phyloP scores from a whole-genome alignment of 345 rosid species.

The Hevea brasiliensis region DNA sequence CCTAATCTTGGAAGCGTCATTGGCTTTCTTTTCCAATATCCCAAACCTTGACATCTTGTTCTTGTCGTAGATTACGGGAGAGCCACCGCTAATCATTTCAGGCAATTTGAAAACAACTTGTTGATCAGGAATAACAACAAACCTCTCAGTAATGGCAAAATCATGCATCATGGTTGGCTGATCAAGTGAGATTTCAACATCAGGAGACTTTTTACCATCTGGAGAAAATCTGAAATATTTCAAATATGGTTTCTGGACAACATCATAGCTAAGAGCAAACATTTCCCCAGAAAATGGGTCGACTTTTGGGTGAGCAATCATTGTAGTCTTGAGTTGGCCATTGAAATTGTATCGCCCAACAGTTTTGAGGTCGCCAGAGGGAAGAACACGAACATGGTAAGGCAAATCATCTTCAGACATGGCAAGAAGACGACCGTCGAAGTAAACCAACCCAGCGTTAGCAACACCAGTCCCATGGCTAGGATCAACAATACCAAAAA shows the following conservation, averaged over 20 bases:
- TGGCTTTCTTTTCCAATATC: conserved; percentile 59
- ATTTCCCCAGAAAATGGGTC: conserved; percentile 71
- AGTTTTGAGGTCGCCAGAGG: conserved; percentile 61
- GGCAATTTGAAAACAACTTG: conserved; percentile 81
- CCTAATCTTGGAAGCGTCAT: conserved; percentile 38
- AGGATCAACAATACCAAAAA: conserved; percentile 62
- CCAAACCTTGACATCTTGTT: conserved; percentile 73
- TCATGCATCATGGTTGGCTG: conserved; percentile 91
- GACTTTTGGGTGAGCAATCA: conserved; percentile 93
- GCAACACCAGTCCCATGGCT: conserved; percentile 74
- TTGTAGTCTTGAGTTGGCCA: conserved; percentile 58
- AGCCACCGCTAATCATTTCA: conserved; percentile 80
- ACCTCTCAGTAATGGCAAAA: conserved; percentile 72
- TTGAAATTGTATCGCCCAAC: conserved; percentile 64
- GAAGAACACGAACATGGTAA: conserved; percentile 64
- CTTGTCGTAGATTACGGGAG: conserved; percentile 82
- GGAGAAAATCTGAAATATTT: conserved; percentile 73
- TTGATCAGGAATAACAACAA: conserved; percentile 82
- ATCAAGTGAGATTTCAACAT: conserved; percentile 63
- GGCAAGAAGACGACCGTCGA: conserved; percentile 63
- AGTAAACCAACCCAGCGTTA: conserved; percentile 84
- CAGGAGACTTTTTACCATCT: conserved; percentile 58
- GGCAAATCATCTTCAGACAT: conserved; percentile 94
- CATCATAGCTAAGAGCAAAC: conserved; percentile 81
- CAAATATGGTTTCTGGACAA: conserved; percentile 67